phyloP scores from a whole-genome alignment of 805 yeast species.

The Kluyveromyces nonfermentans region DNA sequence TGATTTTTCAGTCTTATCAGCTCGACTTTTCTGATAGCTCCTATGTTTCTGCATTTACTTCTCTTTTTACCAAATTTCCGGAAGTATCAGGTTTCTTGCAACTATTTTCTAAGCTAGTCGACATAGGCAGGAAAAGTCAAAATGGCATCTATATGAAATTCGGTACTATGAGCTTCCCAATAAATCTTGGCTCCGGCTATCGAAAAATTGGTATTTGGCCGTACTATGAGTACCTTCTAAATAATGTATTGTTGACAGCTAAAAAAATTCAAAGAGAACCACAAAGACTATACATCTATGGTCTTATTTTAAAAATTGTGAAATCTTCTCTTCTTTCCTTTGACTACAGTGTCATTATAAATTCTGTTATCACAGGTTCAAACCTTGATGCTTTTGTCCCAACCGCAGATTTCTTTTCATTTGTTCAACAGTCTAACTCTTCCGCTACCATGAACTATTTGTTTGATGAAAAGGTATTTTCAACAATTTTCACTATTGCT shows the following conservation, averaged over 20 bases:
- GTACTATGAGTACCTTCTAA: conserved; percentile 63
- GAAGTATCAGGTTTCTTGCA: conserved; percentile 54
- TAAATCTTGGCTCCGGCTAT: conserved; percentile 49
- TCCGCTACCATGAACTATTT: conserved; percentile 52
- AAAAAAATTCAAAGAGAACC: conserved; percentile 20
- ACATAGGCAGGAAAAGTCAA: conserved; percentile 25
- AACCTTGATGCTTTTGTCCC: conserved; percentile 42
- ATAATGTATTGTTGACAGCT: conserved; percentile 54
- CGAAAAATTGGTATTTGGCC: conserved; percentile 69
- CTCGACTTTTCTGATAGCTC: conserved; percentile 23
- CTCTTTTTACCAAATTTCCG: conserved; percentile 40
- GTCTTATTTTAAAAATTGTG: conserved; percentile 43
- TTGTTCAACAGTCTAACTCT: conserved; percentile 61
- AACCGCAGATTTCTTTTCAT: conserved; percentile 37
- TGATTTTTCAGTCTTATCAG: conserved; percentile 43
- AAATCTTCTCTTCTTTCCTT: conserved; percentile 40
- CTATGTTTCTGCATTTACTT: conserved; percentile 36
- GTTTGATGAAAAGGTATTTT: conserved; percentile 50
- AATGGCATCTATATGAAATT: conserved; percentile 25
- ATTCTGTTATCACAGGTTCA: conserved; percentile 42
- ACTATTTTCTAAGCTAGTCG: conserved; percentile 37
- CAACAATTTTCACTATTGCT: conserved; percentile 46
- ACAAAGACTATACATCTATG: conserved; percentile 41
- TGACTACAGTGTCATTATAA: conserved; percentile 42
- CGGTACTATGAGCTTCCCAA: conserved; percentile 49